Evolutionary conservation across 768 basidiomycete genomes (phyloP).

Genomic region (Lentinula aciculospora): DNA sequence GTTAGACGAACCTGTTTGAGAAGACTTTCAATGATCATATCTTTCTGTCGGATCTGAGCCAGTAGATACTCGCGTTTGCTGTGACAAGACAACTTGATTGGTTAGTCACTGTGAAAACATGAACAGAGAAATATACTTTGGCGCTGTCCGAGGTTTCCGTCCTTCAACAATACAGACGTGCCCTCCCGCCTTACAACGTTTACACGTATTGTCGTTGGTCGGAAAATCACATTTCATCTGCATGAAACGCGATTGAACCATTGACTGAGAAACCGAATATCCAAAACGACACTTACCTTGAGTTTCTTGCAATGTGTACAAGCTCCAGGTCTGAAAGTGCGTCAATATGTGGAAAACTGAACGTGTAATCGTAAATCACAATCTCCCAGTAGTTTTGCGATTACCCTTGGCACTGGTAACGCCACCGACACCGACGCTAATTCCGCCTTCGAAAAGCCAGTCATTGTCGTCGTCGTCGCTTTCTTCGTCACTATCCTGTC

Average conservation of each 20-base stretch:
- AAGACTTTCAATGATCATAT: constrained; percentile 78
- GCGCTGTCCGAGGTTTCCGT: constrained; percentile 69
- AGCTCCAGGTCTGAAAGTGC: constrained; percentile 57
- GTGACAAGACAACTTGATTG: not conserved
- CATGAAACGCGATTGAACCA: not conserved
- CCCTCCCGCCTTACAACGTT: constrained; percentile 64
- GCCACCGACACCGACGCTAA: constrained; percentile 42
- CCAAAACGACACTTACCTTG: constrained; percentile 48
- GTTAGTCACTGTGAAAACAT: not conserved
- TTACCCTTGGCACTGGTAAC: constrained; percentile 30
- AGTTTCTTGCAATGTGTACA: constrained; percentile 85
- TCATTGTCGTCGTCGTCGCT: constrained; percentile 34
- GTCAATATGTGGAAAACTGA: constrained; percentile 7
- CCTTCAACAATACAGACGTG: constrained; percentile 83
- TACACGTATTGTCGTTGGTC: constrained; percentile 67
- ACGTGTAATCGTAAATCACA: constrained; percentile 21
- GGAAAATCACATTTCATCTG: constrained; percentile 90
- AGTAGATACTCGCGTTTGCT: constrained; percentile 86
- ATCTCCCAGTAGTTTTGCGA: constrained; percentile 22
- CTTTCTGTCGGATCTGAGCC: constrained; percentile 83
- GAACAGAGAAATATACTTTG: constrained; percentile 56
- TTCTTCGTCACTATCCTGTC: constrained; percentile 14
- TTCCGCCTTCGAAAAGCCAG: constrained; percentile 25
- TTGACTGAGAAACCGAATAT: constrained; percentile 4
- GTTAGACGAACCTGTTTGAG: constrained; percentile 62